These are phyloP conservation scores for Ophiostoma himal-ulmi DNA, from an alignment of 2,329 filamentous ascomycete species.

Conservation along the genomic window DNA sequence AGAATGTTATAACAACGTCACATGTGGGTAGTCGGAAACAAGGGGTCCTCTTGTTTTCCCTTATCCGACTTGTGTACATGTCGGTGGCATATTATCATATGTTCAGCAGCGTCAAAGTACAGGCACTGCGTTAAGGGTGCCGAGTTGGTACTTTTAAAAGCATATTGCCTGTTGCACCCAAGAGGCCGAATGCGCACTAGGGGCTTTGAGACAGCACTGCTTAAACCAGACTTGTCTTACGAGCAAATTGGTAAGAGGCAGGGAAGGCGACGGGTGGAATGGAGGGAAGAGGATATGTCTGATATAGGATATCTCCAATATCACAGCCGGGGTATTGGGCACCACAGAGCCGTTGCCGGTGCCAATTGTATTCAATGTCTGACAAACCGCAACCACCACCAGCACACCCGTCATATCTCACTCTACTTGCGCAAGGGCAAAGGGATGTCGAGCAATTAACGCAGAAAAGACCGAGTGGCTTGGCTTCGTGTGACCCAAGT, in stretches of 20 bases:
- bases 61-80: background rate
- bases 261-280: background rate
- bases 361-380: background rate
- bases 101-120: background rate
- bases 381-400: background rate
- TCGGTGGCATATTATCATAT: background rate
- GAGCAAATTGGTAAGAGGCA: background rate
- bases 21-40: background rate
- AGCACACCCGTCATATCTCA: constrained; percentile 9
- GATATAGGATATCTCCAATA: constrained; percentile 5
- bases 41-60: background rate
- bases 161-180: background rate
- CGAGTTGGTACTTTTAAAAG: background rate
- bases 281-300: background rate
- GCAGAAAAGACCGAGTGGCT: background rate
- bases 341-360: background rate
- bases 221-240: background rate
- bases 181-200: background rate
- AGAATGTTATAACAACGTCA: constrained; percentile 3
- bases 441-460: background rate
- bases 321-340: background rate
- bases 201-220: background rate
- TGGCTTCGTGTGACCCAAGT: background rate
- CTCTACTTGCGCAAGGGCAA: background rate
- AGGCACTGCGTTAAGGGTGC: background rate